Evolutionary conservation across 306 rosid genomes (phyloP).

Genomic region (Pyrus pyrifolia): DNA sequence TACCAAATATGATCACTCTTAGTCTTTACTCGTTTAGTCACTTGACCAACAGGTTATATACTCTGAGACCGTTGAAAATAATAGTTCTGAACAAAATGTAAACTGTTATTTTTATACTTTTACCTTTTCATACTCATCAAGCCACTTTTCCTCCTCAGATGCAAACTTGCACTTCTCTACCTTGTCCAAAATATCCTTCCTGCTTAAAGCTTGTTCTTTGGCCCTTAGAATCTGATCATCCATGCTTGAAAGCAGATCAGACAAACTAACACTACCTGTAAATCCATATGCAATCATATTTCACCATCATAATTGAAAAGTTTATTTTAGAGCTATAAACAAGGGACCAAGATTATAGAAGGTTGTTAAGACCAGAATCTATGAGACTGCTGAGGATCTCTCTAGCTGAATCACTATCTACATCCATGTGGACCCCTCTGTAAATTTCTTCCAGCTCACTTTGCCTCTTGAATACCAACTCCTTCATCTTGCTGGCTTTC

Average conservation of each 20-base stretch:
- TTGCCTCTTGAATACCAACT: conserved; percentile 78
- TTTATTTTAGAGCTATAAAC: background rate
- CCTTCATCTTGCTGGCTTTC: conserved; percentile 79
- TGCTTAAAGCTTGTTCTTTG: conserved; percentile 76
- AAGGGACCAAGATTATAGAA: background rate
- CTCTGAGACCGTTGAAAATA: background rate
- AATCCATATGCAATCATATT: conserved; percentile 12
- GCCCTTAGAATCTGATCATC: conserved; percentile 77
- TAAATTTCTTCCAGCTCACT: conserved; percentile 77
- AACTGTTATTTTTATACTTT: background rate
- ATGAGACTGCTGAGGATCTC: conserved; percentile 52
- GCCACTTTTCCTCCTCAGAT: conserved; percentile 91
- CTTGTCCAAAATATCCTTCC: conserved; percentile 87
- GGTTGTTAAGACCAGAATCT: conserved; percentile 57
- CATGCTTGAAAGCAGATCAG: conserved; percentile 75
- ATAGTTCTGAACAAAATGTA: background rate
- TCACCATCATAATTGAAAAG: background rate
- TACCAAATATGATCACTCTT: background rate
- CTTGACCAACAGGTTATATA: no score
- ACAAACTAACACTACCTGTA: conserved; percentile 50
- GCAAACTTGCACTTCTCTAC: conserved; percentile 82
- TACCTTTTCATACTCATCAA: conserved; percentile 95
- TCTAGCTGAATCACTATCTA: conserved; percentile 60
- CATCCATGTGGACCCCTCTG: conserved; percentile 76
- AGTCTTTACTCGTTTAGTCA: no score